A percentile compares a stretch with the other conserved stretches of the same genome.
phyloP scores from a whole-genome alignment of 75 land plant genomes.

The Larix kaempferi region DNA sequence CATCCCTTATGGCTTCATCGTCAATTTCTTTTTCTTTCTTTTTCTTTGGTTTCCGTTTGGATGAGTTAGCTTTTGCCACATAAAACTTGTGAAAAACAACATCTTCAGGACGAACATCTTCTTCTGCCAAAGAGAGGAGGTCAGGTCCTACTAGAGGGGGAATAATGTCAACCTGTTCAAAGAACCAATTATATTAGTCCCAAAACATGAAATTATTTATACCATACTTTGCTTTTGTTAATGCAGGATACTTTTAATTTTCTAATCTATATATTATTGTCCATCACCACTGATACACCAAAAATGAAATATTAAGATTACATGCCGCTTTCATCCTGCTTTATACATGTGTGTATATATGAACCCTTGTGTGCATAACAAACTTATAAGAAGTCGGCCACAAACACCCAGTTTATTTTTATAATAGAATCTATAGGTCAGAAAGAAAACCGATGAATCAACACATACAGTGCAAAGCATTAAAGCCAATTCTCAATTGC shows the following conservation, averaged over 20 bases:
- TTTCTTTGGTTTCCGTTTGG: constrained; percentile 64
- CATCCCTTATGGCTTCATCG: constrained; percentile 51
- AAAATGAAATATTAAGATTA: neutral
- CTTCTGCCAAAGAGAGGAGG: constrained; percentile 75
- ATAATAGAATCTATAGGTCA: neutral
- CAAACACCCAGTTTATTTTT: neutral
- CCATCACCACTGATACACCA: neutral
- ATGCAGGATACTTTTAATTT: too few species aligned
- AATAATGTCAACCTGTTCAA: constrained; percentile 49
- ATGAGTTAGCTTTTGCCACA: constrained; percentile 51
- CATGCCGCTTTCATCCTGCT: neutral
- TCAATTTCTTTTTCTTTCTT: constrained; percentile 46
- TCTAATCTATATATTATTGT: neutral
- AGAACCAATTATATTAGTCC: neutral
- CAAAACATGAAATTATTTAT: neutral
- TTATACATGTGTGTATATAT: neutral
- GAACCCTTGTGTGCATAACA: too few species aligned
- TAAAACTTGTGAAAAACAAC: constrained; percentile 92
- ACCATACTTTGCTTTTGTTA: neutral
- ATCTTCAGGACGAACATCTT: constrained; percentile 95
- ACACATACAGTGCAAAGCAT: neutral
- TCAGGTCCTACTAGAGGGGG: constrained; percentile 63
- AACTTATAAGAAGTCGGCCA: neutral
- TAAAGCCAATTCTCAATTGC: neutral
- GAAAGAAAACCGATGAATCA: neutral